Conservation (phyloP, 139 green algal genomes). For the Auxenochlorella pyrenoidosa region DNA sequence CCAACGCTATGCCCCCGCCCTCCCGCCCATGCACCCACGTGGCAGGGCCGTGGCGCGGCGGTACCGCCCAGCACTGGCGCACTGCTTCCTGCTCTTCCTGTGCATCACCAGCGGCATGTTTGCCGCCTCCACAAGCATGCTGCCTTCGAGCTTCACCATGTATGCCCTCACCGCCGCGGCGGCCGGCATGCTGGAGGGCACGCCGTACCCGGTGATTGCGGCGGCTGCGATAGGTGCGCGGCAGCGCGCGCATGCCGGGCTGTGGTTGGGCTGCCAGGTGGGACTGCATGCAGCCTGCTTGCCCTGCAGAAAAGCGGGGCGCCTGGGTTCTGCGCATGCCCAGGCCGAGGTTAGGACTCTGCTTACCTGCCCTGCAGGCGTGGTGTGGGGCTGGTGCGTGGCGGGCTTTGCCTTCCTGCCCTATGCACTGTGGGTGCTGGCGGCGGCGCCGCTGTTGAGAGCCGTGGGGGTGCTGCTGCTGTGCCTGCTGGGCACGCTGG, state of each 20-base stretch:
- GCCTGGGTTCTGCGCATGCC: too few relatives aligned
- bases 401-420: slow-evolving; percentile 68
- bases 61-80: slow-evolving; percentile 24
- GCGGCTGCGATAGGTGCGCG: slow-evolving; percentile 51
- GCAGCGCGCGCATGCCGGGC: not conserved
- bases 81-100: slow-evolving; percentile 62
- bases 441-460: not conserved
- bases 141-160: slow-evolving; percentile 88
- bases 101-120: slow-evolving; percentile 65
- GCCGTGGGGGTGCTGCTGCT: slow-evolving; percentile 32
- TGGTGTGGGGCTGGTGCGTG: slow-evolving; percentile 86
- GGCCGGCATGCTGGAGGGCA: slow-evolving; percentile 56
- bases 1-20: too few relatives aligned
- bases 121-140: slow-evolving; percentile 68
- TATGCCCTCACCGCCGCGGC: slow-evolving; percentile 68
- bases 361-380: slow-evolving; percentile 28
- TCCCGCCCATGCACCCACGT: not conserved
- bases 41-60: slow-evolving; percentile 40
- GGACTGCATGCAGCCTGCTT: too few relatives aligned
- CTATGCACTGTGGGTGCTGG: slow-evolving; percentile 66
- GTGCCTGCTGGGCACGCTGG: slow-evolving; percentile 29
- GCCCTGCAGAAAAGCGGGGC: too few relatives aligned
- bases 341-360: too few relatives aligned
- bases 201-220: slow-evolving; percentile 45
- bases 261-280: too few relatives aligned